These are phyloP conservation scores for Zanthoxylum bungeanum DNA, from an alignment of 345 rosid genomes.

Conservation along the genomic window DNA sequence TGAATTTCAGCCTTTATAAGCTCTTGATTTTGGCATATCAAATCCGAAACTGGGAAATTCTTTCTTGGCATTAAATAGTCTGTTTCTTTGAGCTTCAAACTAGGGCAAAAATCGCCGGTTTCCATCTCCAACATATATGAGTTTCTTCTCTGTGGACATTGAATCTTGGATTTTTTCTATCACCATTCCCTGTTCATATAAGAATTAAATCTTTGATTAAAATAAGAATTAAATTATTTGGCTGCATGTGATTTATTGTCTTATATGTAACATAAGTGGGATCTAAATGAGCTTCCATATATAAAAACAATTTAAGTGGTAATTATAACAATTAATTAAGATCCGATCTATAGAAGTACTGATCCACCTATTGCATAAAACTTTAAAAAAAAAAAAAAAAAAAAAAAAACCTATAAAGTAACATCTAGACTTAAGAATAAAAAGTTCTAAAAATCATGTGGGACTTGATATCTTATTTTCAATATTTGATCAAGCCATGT, in stretches of 20 bases:
- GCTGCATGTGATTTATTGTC: constrained; percentile 7
- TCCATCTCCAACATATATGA: constrained; percentile 83
- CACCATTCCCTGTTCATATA: constrained; percentile 54
- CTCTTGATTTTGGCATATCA: constrained; percentile 52
- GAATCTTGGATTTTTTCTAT: constrained; percentile 68
- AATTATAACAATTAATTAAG: no score
- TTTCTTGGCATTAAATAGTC: constrained; percentile 85
- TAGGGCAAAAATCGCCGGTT: constrained; percentile 78
- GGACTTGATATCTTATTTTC: no score
- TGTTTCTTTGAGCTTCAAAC: constrained; percentile 49
- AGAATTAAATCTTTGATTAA: background rate
- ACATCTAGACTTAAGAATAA: no score
- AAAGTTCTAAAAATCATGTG: no score
- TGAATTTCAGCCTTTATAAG: constrained; percentile 58
- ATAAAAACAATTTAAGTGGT: no score
- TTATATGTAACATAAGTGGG: background rate
- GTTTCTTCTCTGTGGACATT: constrained; percentile 36
- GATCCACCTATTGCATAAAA: background rate
- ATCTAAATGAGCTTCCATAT: no score
- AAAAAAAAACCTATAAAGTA: no score
- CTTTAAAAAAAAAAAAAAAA: no score
- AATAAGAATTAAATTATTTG: background rate
- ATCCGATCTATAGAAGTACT: background rate
- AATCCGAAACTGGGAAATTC: constrained; percentile 75
- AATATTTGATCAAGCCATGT: no score